Percentiles rank a stretch among this genome's conserved stretches.
Evolutionary conservation across 2,329 filamentous ascomycete species (phyloP).

Genomic region (Fusarium avenaceum): DNA sequence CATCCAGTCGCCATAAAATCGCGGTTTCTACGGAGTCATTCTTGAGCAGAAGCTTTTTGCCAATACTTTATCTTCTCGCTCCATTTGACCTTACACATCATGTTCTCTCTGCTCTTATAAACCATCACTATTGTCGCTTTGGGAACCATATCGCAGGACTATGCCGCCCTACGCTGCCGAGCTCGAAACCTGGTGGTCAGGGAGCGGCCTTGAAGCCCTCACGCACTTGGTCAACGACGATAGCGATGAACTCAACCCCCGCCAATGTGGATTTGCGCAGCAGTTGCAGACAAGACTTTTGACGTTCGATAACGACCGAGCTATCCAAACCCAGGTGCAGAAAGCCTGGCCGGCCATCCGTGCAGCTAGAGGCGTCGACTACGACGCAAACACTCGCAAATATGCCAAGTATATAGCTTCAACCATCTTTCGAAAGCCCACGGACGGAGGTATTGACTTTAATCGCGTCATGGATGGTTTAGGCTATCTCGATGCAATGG

Average conservation of each 20-base stretch:
- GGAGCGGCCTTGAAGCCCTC: slow-evolving; percentile 45
- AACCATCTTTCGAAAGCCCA: slow-evolving; percentile 47
- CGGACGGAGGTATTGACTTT: slow-evolving; percentile 50
- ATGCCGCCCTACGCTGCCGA: slow-evolving; percentile 53
- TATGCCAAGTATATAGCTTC: slow-evolving; percentile 44
- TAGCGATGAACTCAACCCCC: slow-evolving; percentile 31
- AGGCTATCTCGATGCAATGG: slow-evolving; percentile 52
- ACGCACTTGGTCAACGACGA: slow-evolving; percentile 45
- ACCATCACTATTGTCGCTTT: not conserved
- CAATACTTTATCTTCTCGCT: not conserved
- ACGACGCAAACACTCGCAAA: slow-evolving; percentile 49
- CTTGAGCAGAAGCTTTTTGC: not conserved
- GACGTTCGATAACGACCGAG: slow-evolving; percentile 50
- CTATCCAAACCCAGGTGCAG: slow-evolving; percentile 38
- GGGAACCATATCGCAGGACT: not conserved
- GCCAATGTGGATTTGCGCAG: slow-evolving; percentile 54
- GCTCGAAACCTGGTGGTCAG: slow-evolving; percentile 55
- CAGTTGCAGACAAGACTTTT: slow-evolving; percentile 50
- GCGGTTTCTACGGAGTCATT: not conserved
- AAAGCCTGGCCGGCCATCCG: slow-evolving; percentile 40
- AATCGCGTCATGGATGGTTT: slow-evolving; percentile 50
- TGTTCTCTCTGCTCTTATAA: not conserved
- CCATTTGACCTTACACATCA: not conserved
- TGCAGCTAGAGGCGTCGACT: slow-evolving; percentile 30
- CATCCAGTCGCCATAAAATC: not conserved